phyloP scores from a whole-genome alignment of 1,139 yeast genomes.

The Taphrina confusa region DNA sequence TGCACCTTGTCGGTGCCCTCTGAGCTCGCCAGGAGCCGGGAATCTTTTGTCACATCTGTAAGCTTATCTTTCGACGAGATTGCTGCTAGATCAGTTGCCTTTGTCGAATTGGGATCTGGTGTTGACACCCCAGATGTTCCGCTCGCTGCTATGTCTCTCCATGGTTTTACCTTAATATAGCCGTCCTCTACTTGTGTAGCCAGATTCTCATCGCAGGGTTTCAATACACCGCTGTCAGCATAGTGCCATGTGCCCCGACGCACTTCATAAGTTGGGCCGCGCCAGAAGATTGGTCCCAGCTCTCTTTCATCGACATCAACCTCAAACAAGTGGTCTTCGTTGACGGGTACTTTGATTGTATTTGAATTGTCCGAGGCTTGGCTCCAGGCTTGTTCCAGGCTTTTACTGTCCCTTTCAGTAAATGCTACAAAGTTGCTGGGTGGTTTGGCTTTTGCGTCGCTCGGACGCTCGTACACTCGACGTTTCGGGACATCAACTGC shows the following conservation, averaged over 20 bases:
- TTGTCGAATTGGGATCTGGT: neutral
- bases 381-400: constrained; percentile 24
- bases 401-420: constrained; percentile 15
- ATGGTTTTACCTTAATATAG: constrained; percentile 50
- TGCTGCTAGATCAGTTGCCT: neutral
- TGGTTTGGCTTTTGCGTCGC: constrained; percentile 35
- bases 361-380: neutral
- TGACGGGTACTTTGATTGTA: constrained; percentile 56
- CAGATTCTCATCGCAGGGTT: constrained; percentile 58
- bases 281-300: constrained; percentile 79
- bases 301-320: constrained; percentile 62
- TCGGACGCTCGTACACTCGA: constrained; percentile 29
- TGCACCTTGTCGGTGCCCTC: constrained; percentile 1
- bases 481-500: constrained; percentile 37
- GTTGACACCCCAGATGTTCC: neutral
- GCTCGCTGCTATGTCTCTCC: constrained; percentile 16
- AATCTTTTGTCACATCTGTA: constrained; percentile 22
- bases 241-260: constrained; percentile 85
- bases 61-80: constrained; percentile 27
- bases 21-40: constrained; percentile 23
- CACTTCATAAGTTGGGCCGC: constrained; percentile 80
- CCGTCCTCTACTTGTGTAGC: constrained; percentile 64
- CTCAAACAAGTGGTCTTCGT: constrained; percentile 76
- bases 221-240: constrained; percentile 51
- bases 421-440: constrained; percentile 20